phyloP scores from a whole-genome alignment of 768 basidiomycete species.

The Tulasnella sp. region DNA sequence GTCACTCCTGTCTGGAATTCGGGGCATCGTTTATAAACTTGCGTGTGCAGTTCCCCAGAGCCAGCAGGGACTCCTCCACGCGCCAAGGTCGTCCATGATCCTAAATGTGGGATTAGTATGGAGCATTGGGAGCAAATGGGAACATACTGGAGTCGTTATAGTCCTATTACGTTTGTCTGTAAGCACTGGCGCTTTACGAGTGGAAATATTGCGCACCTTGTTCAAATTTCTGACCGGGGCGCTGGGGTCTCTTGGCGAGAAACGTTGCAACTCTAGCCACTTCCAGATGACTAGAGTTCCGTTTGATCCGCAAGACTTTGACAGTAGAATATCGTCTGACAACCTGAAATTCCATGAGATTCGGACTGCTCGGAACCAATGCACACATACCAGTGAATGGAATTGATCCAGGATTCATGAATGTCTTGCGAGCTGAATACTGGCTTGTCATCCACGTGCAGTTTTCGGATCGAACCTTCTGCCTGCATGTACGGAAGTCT shows the following conservation, averaged over 20 bases:
- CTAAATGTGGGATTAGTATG: background rate
- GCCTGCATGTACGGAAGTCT: background rate
- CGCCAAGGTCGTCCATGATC: background rate
- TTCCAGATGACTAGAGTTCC: constrained; percentile 12
- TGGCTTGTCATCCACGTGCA: constrained; percentile 5
- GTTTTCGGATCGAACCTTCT: background rate
- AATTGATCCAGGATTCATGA: constrained; percentile 5
- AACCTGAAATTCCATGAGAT: constrained; percentile 3
- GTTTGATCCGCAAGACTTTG: background rate
- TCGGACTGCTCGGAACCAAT: background rate
- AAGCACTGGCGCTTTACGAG: background rate
- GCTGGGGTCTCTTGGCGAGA: background rate
- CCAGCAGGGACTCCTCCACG: background rate
- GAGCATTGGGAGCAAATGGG: background rate
- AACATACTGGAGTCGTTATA: background rate
- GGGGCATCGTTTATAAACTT: background rate
- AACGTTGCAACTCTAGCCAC: constrained; percentile 4
- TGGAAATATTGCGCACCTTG: background rate
- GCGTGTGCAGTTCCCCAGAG: background rate
- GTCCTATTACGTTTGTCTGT: background rate
- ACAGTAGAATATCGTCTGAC: background rate
- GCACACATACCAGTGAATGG: constrained; percentile 3
- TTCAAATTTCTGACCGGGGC: background rate
- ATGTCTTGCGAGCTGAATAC: background rate
- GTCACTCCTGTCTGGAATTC: background rate